phyloP scores from a whole-genome alignment of 2,329 filamentous ascomycete species.

The Drechmeria coniospora region DNA sequence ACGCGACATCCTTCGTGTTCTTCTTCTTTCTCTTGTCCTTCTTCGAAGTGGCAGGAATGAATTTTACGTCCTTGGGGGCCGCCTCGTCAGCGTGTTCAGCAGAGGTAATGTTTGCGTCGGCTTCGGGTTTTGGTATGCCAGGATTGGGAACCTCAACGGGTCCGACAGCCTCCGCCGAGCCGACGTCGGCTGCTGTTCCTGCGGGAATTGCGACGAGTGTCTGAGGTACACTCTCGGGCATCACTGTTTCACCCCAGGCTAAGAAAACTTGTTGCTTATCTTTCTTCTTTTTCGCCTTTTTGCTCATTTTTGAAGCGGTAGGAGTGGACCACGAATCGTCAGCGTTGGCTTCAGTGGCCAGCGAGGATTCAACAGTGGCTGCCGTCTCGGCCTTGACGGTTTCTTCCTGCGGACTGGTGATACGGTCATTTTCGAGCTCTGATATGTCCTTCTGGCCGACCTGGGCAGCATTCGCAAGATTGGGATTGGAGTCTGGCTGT shows the following conservation, averaged over 20 bases:
- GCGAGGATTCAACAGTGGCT: neutral
- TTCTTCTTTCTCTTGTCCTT: no score
- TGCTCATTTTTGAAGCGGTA: slow-evolving; percentile 4
- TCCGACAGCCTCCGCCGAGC: neutral
- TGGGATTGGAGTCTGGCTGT: neutral
- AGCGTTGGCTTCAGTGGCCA: neutral
- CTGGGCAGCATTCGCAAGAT: no score
- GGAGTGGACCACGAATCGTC: slow-evolving; percentile 1
- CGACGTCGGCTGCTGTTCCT: no score
- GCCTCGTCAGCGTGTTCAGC: no score
- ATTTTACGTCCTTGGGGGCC: no score
- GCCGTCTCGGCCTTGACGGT: neutral
- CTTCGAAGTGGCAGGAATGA: no score
- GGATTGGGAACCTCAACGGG: no score
- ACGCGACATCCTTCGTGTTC: no score
- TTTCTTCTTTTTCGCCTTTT: slow-evolving; percentile 5
- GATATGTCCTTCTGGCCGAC: neutral
- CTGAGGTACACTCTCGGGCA: neutral
- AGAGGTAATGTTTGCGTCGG: no score
- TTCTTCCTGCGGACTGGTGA: neutral
- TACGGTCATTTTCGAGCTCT: neutral
- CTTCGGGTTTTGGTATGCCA: no score
- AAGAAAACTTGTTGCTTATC: slow-evolving; percentile 1
- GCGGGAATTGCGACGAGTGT: neutral
- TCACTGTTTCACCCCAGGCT: neutral